phyloP scores from a whole-genome alignment of 2,329 filamentous ascomycete species.

The Trichoderma sp. region DNA sequence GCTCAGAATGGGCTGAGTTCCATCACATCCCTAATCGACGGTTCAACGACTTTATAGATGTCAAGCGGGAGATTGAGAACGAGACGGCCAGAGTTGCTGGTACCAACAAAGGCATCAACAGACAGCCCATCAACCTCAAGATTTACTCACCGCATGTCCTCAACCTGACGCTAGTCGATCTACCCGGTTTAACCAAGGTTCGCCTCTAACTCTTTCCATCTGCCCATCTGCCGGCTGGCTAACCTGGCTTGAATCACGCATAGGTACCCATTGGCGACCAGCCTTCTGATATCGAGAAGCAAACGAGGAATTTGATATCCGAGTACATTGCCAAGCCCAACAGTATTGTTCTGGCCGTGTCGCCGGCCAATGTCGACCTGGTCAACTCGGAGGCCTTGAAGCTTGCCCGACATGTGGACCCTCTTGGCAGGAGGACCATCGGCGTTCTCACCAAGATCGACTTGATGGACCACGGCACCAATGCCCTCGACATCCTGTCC shows the following conservation, averaged over 20 bases:
- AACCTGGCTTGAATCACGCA: slow-evolving; percentile 16
- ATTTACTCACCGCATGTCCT: slow-evolving; percentile 97
- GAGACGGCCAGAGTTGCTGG: slow-evolving; percentile 90
- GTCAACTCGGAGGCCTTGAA: slow-evolving; percentile 98
- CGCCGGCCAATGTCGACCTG: slow-evolving; percentile 94
- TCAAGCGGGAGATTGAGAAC: slow-evolving; percentile 94
- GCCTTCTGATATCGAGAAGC: slow-evolving; percentile 96
- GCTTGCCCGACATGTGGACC: slow-evolving; percentile 93
- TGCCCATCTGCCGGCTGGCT: slow-evolving; percentile 18
- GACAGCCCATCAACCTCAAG: slow-evolving; percentile 96
- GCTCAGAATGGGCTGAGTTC: slow-evolving; percentile 86
- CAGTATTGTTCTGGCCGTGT: slow-evolving; percentile 95
- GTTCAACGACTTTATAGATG: slow-evolving; percentile 87
- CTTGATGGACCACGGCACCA: slow-evolving; percentile 98
- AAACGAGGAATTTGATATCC: slow-evolving; percentile 91
- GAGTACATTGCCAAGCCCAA: slow-evolving; percentile 99
- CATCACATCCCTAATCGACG: slow-evolving; percentile 87
- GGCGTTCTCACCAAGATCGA: slow-evolving; percentile 96
- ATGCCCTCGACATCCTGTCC: slow-evolving; percentile 95
- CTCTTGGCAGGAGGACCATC: slow-evolving; percentile 89
- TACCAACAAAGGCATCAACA: slow-evolving; percentile 97
- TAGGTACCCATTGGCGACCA: slow-evolving; percentile 96
- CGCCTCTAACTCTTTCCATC: slow-evolving; percentile 22
- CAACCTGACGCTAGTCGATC: slow-evolving; percentile 91
- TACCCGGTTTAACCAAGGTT: slow-evolving; percentile 93